Evolutionary conservation across 2,329 filamentous ascomycete species (phyloP).

Genomic region (Claviceps sp.): DNA sequence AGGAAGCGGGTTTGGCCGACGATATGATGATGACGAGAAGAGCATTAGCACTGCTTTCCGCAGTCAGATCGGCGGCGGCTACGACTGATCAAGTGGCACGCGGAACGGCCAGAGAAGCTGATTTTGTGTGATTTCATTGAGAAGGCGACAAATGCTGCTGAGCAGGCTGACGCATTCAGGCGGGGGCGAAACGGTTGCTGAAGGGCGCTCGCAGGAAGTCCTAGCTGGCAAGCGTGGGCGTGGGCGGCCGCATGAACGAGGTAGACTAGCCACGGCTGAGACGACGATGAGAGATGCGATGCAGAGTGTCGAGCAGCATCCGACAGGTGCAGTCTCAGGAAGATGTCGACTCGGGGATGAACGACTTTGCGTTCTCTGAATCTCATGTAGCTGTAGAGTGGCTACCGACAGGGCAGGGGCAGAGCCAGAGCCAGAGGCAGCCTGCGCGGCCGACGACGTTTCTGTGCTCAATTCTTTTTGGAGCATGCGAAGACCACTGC

Average conservation of each 20-base stretch:
- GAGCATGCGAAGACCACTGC: not conserved
- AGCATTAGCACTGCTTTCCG: constrained; percentile 95
- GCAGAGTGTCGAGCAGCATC: not conserved
- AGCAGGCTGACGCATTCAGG: not conserved
- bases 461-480: not conserved
- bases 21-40: constrained; percentile 83
- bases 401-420: not conserved
- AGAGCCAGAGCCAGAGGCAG: not conserved
- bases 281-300: constrained; percentile 1
- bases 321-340: not conserved
- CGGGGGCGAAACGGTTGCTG: not conserved
- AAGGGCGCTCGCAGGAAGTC: not conserved
- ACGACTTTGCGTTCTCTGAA: not conserved
- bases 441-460: not conserved
- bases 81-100: constrained; percentile 36
- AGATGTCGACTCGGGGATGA: not conserved
- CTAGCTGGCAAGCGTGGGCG: not conserved
- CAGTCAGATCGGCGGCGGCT: constrained; percentile 67
- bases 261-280: not conserved
- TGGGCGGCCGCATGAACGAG: not conserved
- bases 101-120: not conserved
- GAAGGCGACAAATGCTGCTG: not conserved
- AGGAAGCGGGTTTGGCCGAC: constrained; percentile 55
- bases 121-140: not conserved
- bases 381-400: not conserved